Conservation (phyloP, 108 stramenopile genomes). For the Chaetoceros tenuissimus region DNA sequence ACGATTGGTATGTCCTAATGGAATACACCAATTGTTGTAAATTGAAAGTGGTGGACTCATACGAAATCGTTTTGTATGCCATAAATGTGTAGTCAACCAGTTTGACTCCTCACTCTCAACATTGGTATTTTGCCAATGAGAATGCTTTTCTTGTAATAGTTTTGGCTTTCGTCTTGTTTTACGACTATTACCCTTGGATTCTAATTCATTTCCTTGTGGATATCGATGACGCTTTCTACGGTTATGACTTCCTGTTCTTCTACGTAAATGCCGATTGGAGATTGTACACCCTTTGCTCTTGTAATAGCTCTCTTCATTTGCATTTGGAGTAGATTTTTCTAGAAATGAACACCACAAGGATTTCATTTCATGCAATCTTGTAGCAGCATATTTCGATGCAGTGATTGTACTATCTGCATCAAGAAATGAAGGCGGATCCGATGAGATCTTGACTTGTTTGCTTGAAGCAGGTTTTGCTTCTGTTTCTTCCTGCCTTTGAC, state of each 20-base stretch:
- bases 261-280: conserved; percentile 67
- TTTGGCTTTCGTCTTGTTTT: conserved; percentile 27
- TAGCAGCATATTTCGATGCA: conserved; percentile 49
- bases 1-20: conserved; percentile 62
- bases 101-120: not conserved
- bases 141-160: conserved; percentile 13
- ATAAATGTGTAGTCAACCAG: conserved; percentile 75
- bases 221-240: conserved; percentile 46
- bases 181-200: conserved; percentile 9
- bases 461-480: too few relatives aligned
- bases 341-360: conserved; percentile 24
- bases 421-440: conserved; percentile 45
- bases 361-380: conserved; percentile 64
- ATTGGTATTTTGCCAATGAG: not conserved
- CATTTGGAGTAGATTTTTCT: not conserved
- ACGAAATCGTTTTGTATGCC: conserved; percentile 84
- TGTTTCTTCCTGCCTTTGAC: too few relatives aligned
- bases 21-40: conserved; percentile 39
- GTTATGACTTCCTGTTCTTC: conserved; percentile 54
- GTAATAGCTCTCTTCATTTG: not conserved
- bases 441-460: conserved; percentile 6
- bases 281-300: conserved; percentile 29
- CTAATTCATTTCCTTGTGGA: conserved; percentile 17
- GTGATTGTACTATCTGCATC: conserved; percentile 60
- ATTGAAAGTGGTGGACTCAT: conserved; percentile 37